phyloP scores from a whole-genome alignment of 805 yeast genomes.

The Sugiyamaella chiloensis region DNA sequence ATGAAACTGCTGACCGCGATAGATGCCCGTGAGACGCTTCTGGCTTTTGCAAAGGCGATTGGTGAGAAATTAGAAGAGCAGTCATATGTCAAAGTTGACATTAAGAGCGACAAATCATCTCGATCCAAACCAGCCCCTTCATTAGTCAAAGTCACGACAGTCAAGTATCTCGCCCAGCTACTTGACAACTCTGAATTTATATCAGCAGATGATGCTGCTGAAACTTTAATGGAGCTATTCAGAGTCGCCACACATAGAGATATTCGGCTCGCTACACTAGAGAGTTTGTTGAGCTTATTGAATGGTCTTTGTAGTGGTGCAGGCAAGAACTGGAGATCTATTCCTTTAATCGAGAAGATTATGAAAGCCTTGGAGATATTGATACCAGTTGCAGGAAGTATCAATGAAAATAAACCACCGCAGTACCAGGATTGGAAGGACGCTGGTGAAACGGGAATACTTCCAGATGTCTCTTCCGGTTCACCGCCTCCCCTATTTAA shows the following conservation, averaged over 20 bases:
- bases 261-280: neutral
- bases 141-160: constrained; percentile 2
- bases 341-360: neutral
- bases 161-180: constrained; percentile 2
- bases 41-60: neutral
- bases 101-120: neutral
- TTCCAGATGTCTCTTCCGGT: neutral
- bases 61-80: constrained; percentile 4
- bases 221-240: neutral
- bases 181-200: neutral
- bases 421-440: neutral
- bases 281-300: constrained; percentile 1
- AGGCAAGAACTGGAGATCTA: neutral
- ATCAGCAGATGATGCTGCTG: neutral
- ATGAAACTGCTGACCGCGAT: neutral
- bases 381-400: constrained; percentile 1
- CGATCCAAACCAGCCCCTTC: neutral
- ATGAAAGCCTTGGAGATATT: neutral
- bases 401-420: neutral
- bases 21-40: neutral
- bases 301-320: neutral
- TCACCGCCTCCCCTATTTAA: neutral
- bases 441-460: neutral
- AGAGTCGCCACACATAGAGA: constrained; percentile 2
- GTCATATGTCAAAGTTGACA: constrained; percentile 4